Evolutionary conservation across 441 rosid genomes (phyloP), one percentile per base, ranked within the genome.

Genomic region (Biscutella laevigata): DNA sequence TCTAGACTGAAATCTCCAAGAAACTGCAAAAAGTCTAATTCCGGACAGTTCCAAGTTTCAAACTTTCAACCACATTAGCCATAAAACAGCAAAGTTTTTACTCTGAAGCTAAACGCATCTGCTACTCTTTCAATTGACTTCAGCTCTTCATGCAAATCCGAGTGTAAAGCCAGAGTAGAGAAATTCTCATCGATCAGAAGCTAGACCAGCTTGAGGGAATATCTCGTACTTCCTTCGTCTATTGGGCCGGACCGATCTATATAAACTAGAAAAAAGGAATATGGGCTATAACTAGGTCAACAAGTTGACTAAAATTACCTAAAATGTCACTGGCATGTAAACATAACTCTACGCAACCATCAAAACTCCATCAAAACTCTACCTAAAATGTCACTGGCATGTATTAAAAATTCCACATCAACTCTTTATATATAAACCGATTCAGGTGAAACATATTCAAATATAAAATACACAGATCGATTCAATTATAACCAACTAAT

Each of bases 221-320:
- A 66, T 79, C 52, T 83, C 83, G 27, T 81, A 83, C 61, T 88
- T 88, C 68, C n/a, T 67, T 82, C 77, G 88, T 64, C 98, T 96
- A 91, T 48, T n/a, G n/a, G n/a, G n/a, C n/a, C n/a, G n/a, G n/a
- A n/a, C n/a, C n/a, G n/a, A n/a, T n/a, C n/a, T n/a, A n/a, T n/a
- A n/a, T n/a, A n/a, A n/a, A n/a, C n/a, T n/a, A n/a, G n/a, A n/a
- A n/a, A n/a, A n/a, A n/a, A n/a, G n/a, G n/a, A n/a, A n/a, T n/a
- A 48, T 38, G 45, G 39, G 44, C 15, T 56, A n/a, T 30, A 42
- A 57, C 47, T 14, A 25, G 30, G 52, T 64, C 69, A 64, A 57
- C 40, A 64, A 22, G 69, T 57, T 58, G 65, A 66, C 65, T 52
- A n/a, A n/a, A 59, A 29, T 44, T 16, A 38, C 43, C 26, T 43